Evolutionary conservation across 139 green algal genomes (phyloP).

Genomic region (Tetratostichococcus sp.): DNA sequence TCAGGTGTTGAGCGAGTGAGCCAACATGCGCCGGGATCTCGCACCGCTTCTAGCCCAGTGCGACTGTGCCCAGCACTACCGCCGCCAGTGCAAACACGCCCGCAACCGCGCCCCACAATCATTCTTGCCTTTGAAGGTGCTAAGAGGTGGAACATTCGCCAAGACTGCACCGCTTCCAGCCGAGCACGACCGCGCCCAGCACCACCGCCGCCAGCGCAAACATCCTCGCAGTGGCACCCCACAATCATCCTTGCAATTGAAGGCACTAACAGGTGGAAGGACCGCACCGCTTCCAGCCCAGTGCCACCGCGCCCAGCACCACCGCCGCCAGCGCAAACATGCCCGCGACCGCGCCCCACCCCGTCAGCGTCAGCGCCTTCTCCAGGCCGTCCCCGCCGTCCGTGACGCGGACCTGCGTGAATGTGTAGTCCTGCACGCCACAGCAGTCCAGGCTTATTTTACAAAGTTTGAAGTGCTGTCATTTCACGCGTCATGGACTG

Average conservation of each 20-base stretch:
- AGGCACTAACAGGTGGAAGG: too few relatives aligned
- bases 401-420: background rate
- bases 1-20: too few relatives aligned
- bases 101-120: background rate
- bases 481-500: too few relatives aligned
- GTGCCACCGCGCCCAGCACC: background rate
- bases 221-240: background rate
- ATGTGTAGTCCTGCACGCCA: background rate
- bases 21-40: too few relatives aligned
- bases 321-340: background rate
- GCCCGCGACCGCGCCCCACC: background rate
- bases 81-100: background rate
- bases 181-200: background rate
- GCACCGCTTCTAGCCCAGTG: background rate
- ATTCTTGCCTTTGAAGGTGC: too few relatives aligned
- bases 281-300: background rate
- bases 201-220: background rate
- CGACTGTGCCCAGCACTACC: background rate
- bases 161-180: background rate
- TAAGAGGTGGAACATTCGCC: too few relatives aligned
- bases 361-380: background rate
- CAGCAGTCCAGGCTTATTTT: too few relatives aligned
- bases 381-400: background rate
- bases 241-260: too few relatives aligned
- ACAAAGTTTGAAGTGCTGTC: too few relatives aligned